phyloP scores from a whole-genome alignment of 306 rosid genomes.

The Gastrolobium villosum region DNA sequence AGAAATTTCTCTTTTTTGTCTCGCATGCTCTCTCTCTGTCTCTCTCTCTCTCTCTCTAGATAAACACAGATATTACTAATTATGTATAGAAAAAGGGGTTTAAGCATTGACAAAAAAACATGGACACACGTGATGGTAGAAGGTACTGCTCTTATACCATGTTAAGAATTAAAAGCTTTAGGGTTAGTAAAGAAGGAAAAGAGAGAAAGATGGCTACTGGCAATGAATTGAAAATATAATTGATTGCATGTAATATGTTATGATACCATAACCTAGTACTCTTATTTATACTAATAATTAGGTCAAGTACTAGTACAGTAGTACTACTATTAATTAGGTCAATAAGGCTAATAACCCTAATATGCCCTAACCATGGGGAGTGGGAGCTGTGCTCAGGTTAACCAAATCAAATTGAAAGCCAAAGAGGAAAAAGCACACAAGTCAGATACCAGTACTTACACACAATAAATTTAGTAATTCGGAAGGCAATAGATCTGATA shows the following conservation, averaged over 20 bases:
- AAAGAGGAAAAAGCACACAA: conserved; percentile 29
- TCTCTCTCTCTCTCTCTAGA: no score
- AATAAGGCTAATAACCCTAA: neutral
- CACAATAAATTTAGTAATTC: neutral
- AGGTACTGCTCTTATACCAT: neutral
- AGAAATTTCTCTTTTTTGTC: neutral
- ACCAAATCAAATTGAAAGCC: conserved; percentile 25
- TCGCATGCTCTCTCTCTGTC: no score
- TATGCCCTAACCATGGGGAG: neutral
- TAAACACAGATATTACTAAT: neutral
- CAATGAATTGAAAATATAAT: no score
- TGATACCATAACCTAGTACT: neutral
- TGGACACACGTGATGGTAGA: neutral
- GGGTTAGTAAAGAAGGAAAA: neutral
- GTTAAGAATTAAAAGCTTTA: neutral
- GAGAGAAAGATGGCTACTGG: neutral
- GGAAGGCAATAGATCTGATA: neutral
- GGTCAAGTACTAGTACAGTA: neutral
- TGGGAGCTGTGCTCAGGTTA: neutral
- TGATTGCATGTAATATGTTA: neutral
- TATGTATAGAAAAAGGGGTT: neutral
- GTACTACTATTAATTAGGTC: neutral
- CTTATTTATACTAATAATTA: neutral
- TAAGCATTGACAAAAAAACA: neutral
- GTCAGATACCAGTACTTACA: neutral